These are phyloP conservation scores for Pseudocercospora fuligena DNA, from an alignment of 2,329 filamentous ascomycete genomes.

Conservation along the genomic window DNA sequence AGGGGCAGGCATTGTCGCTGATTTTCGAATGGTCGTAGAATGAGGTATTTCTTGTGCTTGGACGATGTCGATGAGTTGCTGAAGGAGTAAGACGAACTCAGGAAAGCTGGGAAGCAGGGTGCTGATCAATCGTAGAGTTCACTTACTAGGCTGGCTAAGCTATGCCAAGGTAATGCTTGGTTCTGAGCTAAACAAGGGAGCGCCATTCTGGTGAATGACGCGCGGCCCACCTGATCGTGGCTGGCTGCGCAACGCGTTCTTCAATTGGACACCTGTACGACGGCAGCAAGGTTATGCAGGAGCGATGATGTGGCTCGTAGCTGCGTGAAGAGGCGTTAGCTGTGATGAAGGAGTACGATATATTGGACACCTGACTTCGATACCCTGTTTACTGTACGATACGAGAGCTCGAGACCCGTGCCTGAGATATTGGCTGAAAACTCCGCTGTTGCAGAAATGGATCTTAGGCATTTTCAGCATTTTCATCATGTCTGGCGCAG, in stretches of 20 bases:
- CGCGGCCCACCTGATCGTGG: background rate
- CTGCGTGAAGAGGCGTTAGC: background rate
- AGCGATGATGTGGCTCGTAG: background rate
- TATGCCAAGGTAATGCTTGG: constrained; percentile 3
- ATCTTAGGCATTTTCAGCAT: background rate
- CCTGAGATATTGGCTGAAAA: background rate
- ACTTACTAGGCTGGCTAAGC: background rate
- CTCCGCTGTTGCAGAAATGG: background rate
- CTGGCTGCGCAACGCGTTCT: background rate
- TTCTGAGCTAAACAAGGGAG: background rate
- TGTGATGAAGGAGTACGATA: background rate
- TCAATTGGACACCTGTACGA: background rate
- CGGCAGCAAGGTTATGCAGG: background rate
- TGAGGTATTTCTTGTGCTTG: background rate
- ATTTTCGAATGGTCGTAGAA: background rate
- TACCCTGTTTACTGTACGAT: background rate
- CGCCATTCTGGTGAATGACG: background rate
- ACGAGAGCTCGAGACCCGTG: background rate
- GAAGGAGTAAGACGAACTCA: background rate
- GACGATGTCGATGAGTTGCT: background rate
- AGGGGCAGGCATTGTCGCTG: constrained; percentile 21
- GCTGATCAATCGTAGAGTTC: background rate
- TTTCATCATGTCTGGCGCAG: constrained; percentile 2
- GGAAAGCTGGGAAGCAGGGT: background rate
- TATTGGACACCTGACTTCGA: background rate